A percentile compares a stretch with the other conserved stretches of the same genome.
These are phyloP conservation scores for Fusarium miscanthi DNA, from an alignment of 2,329 filamentous ascomycete species.

Conservation along the genomic window DNA sequence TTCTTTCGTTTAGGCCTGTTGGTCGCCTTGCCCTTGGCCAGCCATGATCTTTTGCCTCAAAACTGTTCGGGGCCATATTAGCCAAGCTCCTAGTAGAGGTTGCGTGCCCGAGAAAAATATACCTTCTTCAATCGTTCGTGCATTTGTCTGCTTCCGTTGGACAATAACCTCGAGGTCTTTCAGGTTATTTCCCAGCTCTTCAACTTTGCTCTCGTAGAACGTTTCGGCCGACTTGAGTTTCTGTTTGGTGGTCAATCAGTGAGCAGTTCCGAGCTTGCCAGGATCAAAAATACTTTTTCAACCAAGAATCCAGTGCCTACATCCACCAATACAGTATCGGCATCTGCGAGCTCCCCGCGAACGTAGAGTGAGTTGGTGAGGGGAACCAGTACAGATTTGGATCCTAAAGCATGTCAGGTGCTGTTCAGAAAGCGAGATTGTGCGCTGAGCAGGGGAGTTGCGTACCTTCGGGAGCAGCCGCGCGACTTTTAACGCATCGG, in stretches of 20 bases:
- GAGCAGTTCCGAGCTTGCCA: not conserved
- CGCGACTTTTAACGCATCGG: conserved; percentile 71
- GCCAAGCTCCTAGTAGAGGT: conserved; percentile 37
- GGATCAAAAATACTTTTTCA: conserved; percentile 74
- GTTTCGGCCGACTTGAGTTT: conserved; percentile 63
- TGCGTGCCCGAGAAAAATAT: conserved; percentile 33
- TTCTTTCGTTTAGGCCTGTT: conserved; percentile 31
- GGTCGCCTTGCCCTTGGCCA: conserved; percentile 44
- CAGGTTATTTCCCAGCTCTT: conserved; percentile 63
- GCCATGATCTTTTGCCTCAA: conserved; percentile 59
- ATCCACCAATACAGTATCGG: conserved; percentile 86
- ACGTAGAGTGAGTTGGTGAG: conserved; percentile 96
- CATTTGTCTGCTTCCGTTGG: conserved; percentile 81
- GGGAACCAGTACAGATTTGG: conserved; percentile 82
- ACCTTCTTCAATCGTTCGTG: conserved; percentile 91
- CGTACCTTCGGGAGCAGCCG: conserved; percentile 47
- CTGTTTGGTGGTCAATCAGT: conserved; percentile 48
- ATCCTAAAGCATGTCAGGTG: conserved; percentile 39
- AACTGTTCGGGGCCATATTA: conserved; percentile 49
- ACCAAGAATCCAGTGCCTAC: conserved; percentile 95
- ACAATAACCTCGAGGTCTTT: conserved; percentile 68
- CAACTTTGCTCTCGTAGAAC: conserved; percentile 68
- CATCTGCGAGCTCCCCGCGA: conserved; percentile 79
- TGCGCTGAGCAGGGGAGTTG: not conserved
- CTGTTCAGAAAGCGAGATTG: not conserved